Evolutionary conservation across 352 stramenopile genomes (phyloP).

Genomic region (Phytophthora hibernalis): DNA sequence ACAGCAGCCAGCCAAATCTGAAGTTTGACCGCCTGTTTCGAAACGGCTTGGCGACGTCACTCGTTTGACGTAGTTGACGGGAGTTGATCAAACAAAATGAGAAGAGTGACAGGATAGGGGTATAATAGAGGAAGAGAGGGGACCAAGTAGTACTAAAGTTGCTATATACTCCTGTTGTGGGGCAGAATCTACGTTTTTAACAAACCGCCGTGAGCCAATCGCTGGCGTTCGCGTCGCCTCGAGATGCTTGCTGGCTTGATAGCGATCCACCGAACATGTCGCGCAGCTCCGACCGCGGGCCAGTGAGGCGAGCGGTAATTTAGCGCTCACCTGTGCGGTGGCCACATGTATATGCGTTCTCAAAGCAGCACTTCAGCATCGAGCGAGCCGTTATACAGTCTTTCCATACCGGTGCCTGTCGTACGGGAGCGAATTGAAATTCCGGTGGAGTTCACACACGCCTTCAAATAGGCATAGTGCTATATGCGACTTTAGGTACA

Average conservation of each 20-base stretch:
- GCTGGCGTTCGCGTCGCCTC: slow-evolving; percentile 5
- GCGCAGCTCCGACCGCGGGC: not conserved
- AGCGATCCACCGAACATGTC: slow-evolving; percentile 14
- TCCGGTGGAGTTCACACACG: no score
- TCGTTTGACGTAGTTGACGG: slow-evolving; percentile 18
- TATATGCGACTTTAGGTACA: no score
- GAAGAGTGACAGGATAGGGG: not conserved
- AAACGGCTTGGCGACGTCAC: slow-evolving; percentile 31
- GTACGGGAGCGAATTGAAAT: no score
- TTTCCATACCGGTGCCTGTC: no score
- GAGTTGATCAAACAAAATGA: not conserved
- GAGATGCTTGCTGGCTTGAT: slow-evolving; percentile 4
- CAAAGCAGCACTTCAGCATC: no score
- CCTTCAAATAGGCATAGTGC: no score
- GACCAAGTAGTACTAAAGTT: no score
- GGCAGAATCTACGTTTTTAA: slow-evolving; percentile 10
- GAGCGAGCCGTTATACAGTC: no score
- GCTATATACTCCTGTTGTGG: slow-evolving; percentile 2
- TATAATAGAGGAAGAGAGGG: not conserved
- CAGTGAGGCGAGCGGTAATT: no score
- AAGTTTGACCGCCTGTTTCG: slow-evolving; percentile 25
- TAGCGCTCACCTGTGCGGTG: no score
- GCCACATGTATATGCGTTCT: no score
- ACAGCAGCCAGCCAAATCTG: slow-evolving; percentile 36
- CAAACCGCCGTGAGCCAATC: slow-evolving; percentile 27